Conservation (phyloP, 495 filamentous ascomycete genomes). For the Penicillium manginii region DNA sequence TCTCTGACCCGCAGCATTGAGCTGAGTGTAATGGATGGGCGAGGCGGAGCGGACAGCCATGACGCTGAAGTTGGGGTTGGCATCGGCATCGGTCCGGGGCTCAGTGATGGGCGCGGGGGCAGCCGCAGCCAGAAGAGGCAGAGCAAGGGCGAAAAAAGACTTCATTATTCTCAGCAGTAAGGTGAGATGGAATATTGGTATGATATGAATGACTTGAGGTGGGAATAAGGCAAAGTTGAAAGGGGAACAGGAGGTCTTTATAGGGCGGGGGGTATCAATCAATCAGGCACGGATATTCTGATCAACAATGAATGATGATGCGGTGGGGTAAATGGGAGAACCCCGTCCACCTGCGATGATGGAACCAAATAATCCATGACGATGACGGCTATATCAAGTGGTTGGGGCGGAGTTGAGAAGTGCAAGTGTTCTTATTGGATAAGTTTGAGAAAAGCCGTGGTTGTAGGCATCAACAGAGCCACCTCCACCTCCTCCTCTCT, state of each 20-base stretch:
- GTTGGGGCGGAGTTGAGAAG: not conserved
- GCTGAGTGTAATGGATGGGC: slow-evolving; percentile 42
- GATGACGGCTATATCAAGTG: not conserved
- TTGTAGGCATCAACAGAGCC: not conserved
- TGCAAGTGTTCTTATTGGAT: not conserved
- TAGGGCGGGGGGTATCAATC: not conserved
- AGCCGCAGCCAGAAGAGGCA: slow-evolving; percentile 36
- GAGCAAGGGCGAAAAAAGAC: slow-evolving; percentile 29
- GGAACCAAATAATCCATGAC: not conserved
- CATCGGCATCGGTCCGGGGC: not conserved
- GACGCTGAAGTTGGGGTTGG: slow-evolving; percentile 35
- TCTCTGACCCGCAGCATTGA: slow-evolving; percentile 43
- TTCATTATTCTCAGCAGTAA: slow-evolving; percentile 26
- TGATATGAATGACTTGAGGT: not conserved
- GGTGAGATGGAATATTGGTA: not conserved
- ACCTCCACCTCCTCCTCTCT: not conserved
- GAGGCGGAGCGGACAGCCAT: slow-evolving; percentile 46
- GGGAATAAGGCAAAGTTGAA: too few relatives aligned
- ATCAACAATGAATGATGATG: not conserved
- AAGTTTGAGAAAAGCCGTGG: not conserved
- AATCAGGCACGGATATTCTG: not conserved
- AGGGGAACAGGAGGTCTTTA: too few relatives aligned
- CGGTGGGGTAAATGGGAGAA: not conserved
- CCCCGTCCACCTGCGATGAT: not conserved
- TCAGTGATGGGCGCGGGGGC: slow-evolving; percentile 17